These are phyloP conservation scores for Boechera stricta DNA, from an alignment of 345 rosid genomes.

Conservation along the genomic window DNA sequence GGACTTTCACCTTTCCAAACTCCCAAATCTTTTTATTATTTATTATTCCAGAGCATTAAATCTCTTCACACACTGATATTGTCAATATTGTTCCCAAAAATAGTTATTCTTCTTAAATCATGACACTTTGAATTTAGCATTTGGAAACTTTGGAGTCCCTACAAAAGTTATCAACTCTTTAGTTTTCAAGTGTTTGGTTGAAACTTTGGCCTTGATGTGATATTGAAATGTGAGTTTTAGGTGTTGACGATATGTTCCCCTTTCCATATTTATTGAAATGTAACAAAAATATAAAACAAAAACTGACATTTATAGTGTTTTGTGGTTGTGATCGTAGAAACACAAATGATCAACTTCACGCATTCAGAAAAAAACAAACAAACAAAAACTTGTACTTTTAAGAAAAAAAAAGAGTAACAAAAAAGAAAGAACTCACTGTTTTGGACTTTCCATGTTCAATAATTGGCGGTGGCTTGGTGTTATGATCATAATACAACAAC, in stretches of 20 bases:
- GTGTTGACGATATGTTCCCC: constrained; percentile 7
- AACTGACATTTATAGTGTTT: constrained; percentile 13
- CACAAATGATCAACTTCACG: constrained; percentile 16
- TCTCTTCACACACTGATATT: neutral
- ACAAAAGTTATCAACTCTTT: constrained; percentile 17
- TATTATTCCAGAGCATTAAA: neutral
- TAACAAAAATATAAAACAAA: constrained; percentile 6
- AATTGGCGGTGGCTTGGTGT: constrained; percentile 26
- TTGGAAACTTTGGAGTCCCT: constrained; percentile 15
- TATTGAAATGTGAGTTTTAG: constrained; percentile 29
- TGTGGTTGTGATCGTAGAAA: constrained; percentile 24
- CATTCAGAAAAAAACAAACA: constrained; percentile 8
- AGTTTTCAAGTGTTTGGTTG: constrained; percentile 35
- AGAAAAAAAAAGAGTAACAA: neutral
- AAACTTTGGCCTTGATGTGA: constrained; percentile 35
- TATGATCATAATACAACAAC: neutral
- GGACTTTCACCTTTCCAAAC: constrained; percentile 38
- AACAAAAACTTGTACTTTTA: constrained; percentile 10
- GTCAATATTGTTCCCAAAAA: neutral
- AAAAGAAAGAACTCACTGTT: neutral
- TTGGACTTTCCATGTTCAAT: constrained; percentile 22
- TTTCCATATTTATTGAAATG: constrained; percentile 14
- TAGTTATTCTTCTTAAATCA: constrained; percentile 2
- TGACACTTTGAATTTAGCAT: constrained; percentile 19
- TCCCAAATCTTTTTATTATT: constrained; percentile 31